These are phyloP conservation scores for Chenopodium suecicum DNA, from an alignment of 148 eudicot species.

Conservation along the genomic window DNA sequence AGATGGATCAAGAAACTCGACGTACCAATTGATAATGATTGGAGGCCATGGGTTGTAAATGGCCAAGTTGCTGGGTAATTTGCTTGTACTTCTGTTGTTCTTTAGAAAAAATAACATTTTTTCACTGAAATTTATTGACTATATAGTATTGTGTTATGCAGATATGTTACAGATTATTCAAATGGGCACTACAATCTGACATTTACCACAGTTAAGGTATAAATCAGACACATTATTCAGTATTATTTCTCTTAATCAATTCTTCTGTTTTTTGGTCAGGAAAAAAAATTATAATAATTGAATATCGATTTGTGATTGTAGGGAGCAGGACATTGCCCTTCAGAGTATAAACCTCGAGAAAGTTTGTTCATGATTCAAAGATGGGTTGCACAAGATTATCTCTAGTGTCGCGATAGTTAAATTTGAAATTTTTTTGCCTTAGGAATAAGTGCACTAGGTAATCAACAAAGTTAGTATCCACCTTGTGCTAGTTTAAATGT, in stretches of 20 bases:
- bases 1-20: not conserved
- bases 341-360: conserved; percentile 4
- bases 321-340: conserved; percentile 15
- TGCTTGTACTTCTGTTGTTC: not conserved
- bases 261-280: not conserved
- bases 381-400: not conserved
- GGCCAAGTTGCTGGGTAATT: conserved; percentile 14
- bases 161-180: conserved; percentile 4
- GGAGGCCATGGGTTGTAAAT: conserved; percentile 14
- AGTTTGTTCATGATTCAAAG: not conserved
- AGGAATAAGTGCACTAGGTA: no score
- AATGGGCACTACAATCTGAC: conserved; percentile 8
- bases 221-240: not conserved
- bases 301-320: not conserved
- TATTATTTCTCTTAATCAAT: not conserved
- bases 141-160: not conserved
- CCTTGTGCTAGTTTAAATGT: no score
- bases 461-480: no score
- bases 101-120: not conserved
- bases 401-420: not conserved
- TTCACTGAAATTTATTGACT: not conserved
- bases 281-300: not conserved
- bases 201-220: conserved; percentile 7
- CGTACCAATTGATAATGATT: not conserved
- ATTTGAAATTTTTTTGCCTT: no score